Conservation (phyloP, 768 basidiomycete genomes). For the Lentinula edodes region DNA sequence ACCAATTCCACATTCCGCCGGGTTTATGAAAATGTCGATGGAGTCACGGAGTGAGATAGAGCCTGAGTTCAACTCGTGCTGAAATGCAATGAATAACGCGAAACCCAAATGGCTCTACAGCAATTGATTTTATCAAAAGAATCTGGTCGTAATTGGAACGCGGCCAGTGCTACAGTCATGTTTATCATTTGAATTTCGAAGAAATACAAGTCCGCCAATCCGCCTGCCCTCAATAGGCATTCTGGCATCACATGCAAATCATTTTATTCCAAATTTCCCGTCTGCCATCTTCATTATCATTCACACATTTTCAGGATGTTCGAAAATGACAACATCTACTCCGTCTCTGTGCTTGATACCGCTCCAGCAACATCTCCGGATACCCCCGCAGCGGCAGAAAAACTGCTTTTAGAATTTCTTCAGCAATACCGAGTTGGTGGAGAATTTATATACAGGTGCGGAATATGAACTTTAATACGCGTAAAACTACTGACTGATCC, state of each 20-base stretch:
- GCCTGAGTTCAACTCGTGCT: no score
- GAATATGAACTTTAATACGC: background rate
- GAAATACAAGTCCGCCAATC: background rate
- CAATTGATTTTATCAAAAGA: no score
- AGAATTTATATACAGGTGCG: slow-evolving; percentile 87
- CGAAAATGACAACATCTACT: slow-evolving; percentile 76
- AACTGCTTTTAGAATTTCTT: slow-evolving; percentile 79
- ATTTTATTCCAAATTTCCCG: background rate
- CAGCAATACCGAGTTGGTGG: slow-evolving; percentile 84
- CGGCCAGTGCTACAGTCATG: background rate
- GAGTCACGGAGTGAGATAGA: no score
- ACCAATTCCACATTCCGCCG: no score
- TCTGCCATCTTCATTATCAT: background rate
- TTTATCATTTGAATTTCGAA: no score
- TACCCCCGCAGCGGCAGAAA: slow-evolving; percentile 75
- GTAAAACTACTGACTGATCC: background rate
- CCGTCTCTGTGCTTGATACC: slow-evolving; percentile 70
- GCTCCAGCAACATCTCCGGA: slow-evolving; percentile 55
- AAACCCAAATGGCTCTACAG: no score
- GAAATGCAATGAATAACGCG: no score
- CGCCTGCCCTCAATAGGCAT: background rate
- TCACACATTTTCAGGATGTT: slow-evolving; percentile 37
- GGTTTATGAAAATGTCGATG: no score
- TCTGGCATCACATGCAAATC: no score
- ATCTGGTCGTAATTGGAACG: no score